Evolutionary conservation across 805 yeast genomes (phyloP).

Genomic region (Sugiyamaella qingdaonensis): DNA sequence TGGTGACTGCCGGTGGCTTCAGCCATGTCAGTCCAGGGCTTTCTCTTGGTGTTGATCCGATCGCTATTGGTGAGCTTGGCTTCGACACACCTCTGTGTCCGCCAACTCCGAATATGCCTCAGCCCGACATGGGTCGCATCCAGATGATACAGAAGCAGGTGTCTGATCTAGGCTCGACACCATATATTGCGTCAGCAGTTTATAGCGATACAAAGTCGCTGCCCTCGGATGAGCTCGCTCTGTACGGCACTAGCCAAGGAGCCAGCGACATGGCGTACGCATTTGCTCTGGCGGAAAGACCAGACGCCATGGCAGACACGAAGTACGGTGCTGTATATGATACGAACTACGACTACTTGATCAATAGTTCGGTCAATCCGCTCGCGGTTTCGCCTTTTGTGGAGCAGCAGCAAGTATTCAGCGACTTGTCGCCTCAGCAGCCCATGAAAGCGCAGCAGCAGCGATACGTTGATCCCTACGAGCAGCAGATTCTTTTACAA

Average conservation of each 20-base stretch:
- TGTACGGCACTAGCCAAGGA: not conserved
- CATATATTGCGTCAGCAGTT: conserved; percentile 15
- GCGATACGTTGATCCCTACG: not conserved
- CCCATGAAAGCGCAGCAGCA: not conserved
- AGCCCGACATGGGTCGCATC: conserved; percentile 13
- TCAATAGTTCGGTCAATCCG: not conserved
- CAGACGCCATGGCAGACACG: not conserved
- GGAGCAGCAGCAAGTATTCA: not conserved
- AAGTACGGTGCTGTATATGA: not conserved
- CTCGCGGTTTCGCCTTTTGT: not conserved
- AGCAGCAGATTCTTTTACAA: conserved; percentile 4
- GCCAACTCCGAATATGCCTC: conserved; percentile 13
- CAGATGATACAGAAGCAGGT: conserved; percentile 10
- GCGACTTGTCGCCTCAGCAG: not conserved
- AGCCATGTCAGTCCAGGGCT: not conserved
- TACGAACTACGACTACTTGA: not conserved
- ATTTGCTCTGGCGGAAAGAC: not conserved
- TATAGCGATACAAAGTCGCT: conserved; percentile 7
- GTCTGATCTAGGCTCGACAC: conserved; percentile 5
- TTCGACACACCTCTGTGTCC: conserved; percentile 10
- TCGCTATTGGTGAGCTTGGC: not conserved
- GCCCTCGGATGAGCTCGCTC: not conserved
- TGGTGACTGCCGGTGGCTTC: not conserved
- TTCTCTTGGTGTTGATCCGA: not conserved
- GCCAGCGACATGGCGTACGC: not conserved